These are phyloP conservation scores for Capsicum chinense DNA, from an alignment of 257 asterid species.

Conservation along the genomic window DNA sequence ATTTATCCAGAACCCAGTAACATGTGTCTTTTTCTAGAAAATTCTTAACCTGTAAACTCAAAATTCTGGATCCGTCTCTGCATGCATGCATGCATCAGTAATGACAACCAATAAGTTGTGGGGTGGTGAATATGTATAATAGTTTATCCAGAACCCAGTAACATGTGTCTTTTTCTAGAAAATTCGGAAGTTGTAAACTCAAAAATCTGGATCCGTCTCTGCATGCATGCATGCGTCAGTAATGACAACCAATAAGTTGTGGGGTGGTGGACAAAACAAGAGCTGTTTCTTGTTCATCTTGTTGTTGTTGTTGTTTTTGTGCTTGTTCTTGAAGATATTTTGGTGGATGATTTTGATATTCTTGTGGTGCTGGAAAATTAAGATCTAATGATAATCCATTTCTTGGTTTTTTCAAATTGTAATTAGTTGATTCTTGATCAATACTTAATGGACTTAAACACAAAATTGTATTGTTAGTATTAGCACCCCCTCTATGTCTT, in stretches of 20 bases:
- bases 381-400: conserved; percentile 65
- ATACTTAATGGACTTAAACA: conserved; percentile 41
- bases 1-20: too few species aligned
- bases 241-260: conserved; percentile 51
- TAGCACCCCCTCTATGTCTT: conserved; percentile 46
- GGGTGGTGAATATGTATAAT: conserved; percentile 31
- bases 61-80: background rate
- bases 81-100: conserved; percentile 13
- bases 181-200: background rate
- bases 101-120: conserved; percentile 53
- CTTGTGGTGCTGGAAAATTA: conserved; percentile 70
- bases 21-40: background rate
- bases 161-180: background rate
- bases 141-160: too few species aligned
- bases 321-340: conserved; percentile 39
- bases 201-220: background rate
- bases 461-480: conserved; percentile 12
- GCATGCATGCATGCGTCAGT: conserved; percentile 15
- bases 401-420: conserved; percentile 37
- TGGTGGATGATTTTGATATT: conserved; percentile 45
- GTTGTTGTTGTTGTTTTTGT: conserved; percentile 28
- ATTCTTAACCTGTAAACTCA: background rate
- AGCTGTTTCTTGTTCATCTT: conserved; percentile 30
- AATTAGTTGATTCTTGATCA: conserved; percentile 34
- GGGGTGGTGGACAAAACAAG: conserved; percentile 50